These are phyloP conservation scores for Bertia moriformis DNA, from an alignment of 2,329 filamentous ascomycete genomes.

Conservation along the genomic window DNA sequence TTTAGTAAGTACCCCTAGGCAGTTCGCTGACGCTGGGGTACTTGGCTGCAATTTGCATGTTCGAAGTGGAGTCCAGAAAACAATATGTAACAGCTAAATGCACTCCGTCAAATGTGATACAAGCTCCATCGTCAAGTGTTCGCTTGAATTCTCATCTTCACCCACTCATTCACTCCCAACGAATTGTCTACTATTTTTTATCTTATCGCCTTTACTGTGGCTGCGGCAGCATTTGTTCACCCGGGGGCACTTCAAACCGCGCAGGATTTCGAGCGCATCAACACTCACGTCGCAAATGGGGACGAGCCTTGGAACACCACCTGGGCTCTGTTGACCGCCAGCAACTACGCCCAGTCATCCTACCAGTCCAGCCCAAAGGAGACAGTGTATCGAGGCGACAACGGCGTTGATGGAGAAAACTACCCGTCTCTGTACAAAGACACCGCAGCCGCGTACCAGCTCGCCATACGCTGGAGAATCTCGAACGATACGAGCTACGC, in stretches of 20 bases:
- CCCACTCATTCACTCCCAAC: too few relatives aligned
- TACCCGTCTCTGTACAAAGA: constrained; percentile 17
- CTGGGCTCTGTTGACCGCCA: constrained; percentile 15
- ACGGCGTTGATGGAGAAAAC: constrained; percentile 13
- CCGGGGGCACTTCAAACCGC: constrained; percentile 19
- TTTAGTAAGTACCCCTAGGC: too few relatives aligned
- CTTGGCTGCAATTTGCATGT: too few relatives aligned
- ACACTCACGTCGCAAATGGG: constrained; percentile 14
- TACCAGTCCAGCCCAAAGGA: constrained; percentile 13
- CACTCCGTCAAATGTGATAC: too few relatives aligned
- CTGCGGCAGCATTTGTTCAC: too few relatives aligned
- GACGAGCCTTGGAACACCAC: constrained; percentile 17
- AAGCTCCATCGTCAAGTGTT: too few relatives aligned
- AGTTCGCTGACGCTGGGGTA: too few relatives aligned
- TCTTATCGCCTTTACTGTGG: too few relatives aligned
- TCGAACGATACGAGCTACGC: constrained; percentile 19
- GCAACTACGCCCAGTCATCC: constrained; percentile 9
- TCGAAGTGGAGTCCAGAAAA: too few relatives aligned
- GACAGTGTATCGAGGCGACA: constrained; percentile 18
- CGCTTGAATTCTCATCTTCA: too few relatives aligned
- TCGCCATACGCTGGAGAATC: constrained; percentile 24
- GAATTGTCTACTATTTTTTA: too few relatives aligned
- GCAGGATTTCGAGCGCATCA: constrained; percentile 22
- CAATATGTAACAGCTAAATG: too few relatives aligned
- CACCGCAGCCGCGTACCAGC: constrained; percentile 18